phyloP scores from a whole-genome alignment of 2,329 filamentous ascomycete genomes.

The Alternaria hordeiaustralica region DNA sequence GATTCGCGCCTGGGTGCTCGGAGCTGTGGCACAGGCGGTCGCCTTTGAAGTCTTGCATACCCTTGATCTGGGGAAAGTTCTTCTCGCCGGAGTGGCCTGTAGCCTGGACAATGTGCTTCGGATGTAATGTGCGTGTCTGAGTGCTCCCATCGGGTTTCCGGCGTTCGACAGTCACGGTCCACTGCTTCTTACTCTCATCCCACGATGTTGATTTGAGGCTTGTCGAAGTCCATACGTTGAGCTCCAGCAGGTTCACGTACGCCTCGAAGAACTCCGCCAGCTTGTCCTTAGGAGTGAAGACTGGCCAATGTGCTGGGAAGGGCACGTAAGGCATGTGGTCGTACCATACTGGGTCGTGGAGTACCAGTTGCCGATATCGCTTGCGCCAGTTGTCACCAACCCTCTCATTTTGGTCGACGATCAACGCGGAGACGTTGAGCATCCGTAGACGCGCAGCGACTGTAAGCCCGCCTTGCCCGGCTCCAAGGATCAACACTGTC shows the following conservation, averaged over 20 bases:
- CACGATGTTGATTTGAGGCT: slow-evolving; percentile 48
- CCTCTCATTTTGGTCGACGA: slow-evolving; percentile 53
- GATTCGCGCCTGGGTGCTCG: slow-evolving; percentile 41
- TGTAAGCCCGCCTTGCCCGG: slow-evolving; percentile 55
- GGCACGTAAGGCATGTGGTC: slow-evolving; percentile 49
- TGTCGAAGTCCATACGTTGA: slow-evolving; percentile 51
- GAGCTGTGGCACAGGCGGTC: slow-evolving; percentile 41
- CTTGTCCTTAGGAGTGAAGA: slow-evolving; percentile 44
- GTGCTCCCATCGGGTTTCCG: slow-evolving; percentile 26
- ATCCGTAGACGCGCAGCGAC: slow-evolving; percentile 54
- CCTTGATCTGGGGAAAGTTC: slow-evolving; percentile 39
- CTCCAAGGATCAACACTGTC: slow-evolving; percentile 44
- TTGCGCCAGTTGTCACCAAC: slow-evolving; percentile 57
- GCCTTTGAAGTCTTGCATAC: slow-evolving; percentile 48
- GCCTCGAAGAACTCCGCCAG: slow-evolving; percentile 49
- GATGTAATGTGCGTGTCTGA: slow-evolving; percentile 34
- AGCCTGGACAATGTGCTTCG: slow-evolving; percentile 40
- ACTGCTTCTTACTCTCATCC: slow-evolving; percentile 45
- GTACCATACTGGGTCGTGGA: slow-evolving; percentile 51
- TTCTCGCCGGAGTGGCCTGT: slow-evolving; percentile 43
- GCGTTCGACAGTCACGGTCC: slow-evolving; percentile 47
- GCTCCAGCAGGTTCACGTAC: slow-evolving; percentile 46
- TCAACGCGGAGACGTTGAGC: slow-evolving; percentile 51
- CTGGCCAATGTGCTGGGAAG: slow-evolving; percentile 41
- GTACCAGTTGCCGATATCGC: slow-evolving; percentile 54